Percentiles rank a stretch among this genome's conserved stretches.
phyloP scores from a whole-genome alignment of 1,139 yeast genomes.

The Kazachstania sp. region DNA sequence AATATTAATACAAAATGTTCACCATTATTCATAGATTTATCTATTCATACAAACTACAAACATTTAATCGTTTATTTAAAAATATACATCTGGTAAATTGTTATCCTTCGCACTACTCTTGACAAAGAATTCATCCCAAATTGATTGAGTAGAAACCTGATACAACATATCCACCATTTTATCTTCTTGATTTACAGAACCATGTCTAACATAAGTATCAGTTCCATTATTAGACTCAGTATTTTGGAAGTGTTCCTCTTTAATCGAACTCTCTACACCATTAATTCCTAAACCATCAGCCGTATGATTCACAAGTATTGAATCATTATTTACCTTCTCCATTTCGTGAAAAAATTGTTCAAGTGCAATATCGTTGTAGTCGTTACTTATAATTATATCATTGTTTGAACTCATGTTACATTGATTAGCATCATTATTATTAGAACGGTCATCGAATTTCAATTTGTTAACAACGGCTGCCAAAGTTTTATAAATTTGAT shows the following conservation, averaged over 20 bases:
- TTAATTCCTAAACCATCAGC: not conserved
- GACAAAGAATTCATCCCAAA: constrained; percentile 66
- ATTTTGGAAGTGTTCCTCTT: not conserved
- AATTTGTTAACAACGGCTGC: constrained; percentile 64
- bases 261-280: not conserved
- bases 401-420: not conserved
- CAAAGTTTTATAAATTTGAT: constrained; percentile 61
- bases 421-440: not conserved
- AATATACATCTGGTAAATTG: not conserved
- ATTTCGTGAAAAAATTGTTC: constrained; percentile 24
- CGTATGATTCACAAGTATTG: not conserved
- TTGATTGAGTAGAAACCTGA: constrained; percentile 59
- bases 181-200: constrained; percentile 20
- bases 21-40: no score
- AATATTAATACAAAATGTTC: no score
- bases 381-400: not conserved
- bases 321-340: constrained; percentile 12
- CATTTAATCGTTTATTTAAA: not conserved
- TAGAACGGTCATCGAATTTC: constrained; percentile 33
- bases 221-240: not conserved
- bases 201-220: constrained; percentile 30
- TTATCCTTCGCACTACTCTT: constrained; percentile 1
- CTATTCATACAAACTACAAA: not conserved
- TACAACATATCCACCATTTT: constrained; percentile 50
- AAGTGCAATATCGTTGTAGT: constrained; percentile 12